Percentiles rank a stretch among this genome's conserved stretches.
These are phyloP conservation scores for Fibroporia radiculosa DNA, from an alignment of 768 basidiomycete genomes.

Conservation along the genomic window DNA sequence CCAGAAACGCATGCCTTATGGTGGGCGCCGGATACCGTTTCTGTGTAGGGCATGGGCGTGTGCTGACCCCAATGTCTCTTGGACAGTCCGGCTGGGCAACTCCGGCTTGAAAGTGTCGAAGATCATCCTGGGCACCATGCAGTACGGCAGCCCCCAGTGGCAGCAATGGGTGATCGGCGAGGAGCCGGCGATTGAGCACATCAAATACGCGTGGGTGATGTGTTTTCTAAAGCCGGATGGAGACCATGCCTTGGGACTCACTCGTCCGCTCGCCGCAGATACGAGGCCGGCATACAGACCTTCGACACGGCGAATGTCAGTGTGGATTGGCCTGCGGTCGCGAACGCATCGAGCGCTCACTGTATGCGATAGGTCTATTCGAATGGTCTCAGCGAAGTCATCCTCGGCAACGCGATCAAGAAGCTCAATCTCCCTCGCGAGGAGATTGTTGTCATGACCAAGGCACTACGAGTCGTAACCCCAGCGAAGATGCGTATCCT, in stretches of 20 bases:
- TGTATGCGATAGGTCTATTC: conserved; percentile 30
- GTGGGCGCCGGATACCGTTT: too few relatives aligned
- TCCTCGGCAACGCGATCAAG: conserved; percentile 41
- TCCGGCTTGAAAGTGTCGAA: conserved; percentile 34
- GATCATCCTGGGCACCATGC: conserved; percentile 28
- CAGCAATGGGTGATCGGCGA: conserved; percentile 31
- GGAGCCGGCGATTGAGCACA: conserved; percentile 26
- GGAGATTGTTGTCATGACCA: conserved; percentile 39
- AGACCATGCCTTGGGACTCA: not conserved
- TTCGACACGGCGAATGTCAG: conserved; percentile 27
- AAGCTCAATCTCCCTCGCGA: conserved; percentile 33
- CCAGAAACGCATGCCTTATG: too few relatives aligned
- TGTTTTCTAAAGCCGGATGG: not conserved
- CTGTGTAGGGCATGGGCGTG: too few relatives aligned
- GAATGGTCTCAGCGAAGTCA: conserved; percentile 32
- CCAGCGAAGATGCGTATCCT: not conserved
- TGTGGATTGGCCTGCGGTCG: not conserved
- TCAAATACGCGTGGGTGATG: conserved; percentile 30
- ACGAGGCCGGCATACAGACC: conserved; percentile 30
- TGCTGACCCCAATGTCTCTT: too few relatives aligned
- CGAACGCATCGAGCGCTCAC: too few relatives aligned
- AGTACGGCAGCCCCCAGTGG: conserved; percentile 21
- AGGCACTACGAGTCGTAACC: conserved; percentile 20
- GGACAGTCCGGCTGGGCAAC: conserved; percentile 35
- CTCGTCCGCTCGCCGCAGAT: too few relatives aligned